Evolutionary conservation across 176 grass and related monocot species (phyloP).

Genomic region (Aegilops speltoides): DNA sequence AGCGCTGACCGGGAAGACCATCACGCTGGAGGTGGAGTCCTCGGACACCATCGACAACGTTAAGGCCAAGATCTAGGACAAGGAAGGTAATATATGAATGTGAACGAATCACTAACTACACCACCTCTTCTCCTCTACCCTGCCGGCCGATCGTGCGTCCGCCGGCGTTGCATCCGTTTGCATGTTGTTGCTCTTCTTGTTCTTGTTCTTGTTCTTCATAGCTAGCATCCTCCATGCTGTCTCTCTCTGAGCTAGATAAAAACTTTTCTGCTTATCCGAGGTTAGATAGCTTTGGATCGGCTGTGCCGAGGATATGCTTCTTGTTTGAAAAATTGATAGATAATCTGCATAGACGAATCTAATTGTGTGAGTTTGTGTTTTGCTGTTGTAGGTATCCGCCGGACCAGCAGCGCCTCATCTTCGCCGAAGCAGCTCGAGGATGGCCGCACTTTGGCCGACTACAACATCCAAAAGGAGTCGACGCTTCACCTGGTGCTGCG

Average conservation of each 20-base stretch:
- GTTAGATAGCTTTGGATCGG: too few species aligned
- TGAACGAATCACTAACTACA: too few species aligned
- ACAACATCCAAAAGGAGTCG: slow-evolving; percentile 62
- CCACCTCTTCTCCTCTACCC: too few species aligned
- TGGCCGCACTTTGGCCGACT: slow-evolving; percentile 43
- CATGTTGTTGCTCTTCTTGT: too few species aligned
- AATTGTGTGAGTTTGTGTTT: neutral
- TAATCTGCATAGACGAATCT: neutral
- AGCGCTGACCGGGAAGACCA: slow-evolving; percentile 29
- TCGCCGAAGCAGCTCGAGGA: slow-evolving; percentile 65
- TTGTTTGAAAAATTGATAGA: too few species aligned
- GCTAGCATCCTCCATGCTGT: too few species aligned
- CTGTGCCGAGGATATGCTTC: too few species aligned
- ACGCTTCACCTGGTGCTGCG: slow-evolving; percentile 53
- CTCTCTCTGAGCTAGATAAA: too few species aligned
- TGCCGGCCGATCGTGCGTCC: too few species aligned
- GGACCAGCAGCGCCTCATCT: slow-evolving; percentile 64
- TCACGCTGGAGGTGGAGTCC: slow-evolving; percentile 27
- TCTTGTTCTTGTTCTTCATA: too few species aligned
- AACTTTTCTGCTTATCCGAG: too few species aligned
- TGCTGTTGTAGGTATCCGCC: slow-evolving; percentile 25
- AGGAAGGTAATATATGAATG: neutral
- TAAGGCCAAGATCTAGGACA: slow-evolving; percentile 27
- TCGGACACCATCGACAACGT: slow-evolving; percentile 28
- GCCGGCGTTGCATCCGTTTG: too few species aligned